Evolutionary conservation across 2,329 filamentous ascomycete species (phyloP), one percentile per base, ranked within the genome.

Genomic region (Colletotrichum scovillei): DNA sequence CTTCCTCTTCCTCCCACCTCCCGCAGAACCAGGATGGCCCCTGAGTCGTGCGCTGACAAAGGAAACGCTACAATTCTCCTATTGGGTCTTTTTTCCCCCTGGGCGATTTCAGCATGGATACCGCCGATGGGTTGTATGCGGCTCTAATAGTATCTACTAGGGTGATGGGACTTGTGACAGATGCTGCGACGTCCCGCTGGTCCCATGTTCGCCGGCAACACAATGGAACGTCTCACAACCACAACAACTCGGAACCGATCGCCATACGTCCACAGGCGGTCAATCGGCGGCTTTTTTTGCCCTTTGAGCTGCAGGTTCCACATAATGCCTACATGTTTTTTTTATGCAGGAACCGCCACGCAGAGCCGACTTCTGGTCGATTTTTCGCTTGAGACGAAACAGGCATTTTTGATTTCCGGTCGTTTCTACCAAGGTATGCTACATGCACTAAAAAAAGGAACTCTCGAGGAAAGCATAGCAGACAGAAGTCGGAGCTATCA

Each of bases 161-260:
- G 28, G 28, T 11, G 28, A 58, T 16, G 53, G 8, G n/a, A 72
- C 28, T 71, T 73, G 67, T 66, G 67, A 73, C 67, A 42, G 67
- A 42, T 63, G 49, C 71, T 70, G 71, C 67, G 67, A 70, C 71
- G 38, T 71, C 55, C 71, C 71, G 46, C 35, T 59, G 66, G 55
- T 56, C 63, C 57, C 57, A 67, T 67, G 63, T 71, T 60, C 16
- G 12, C 32, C 19, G 46, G 62, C 22, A 38, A 26, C 62, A 26
- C 62, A 52, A 19, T 46, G 63, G 46, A 14, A 53, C 57, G 58
- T 56, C 58, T 56, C 58, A 56, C 24, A 32, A 35, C 26, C 28
- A 42, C 12, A 26, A 28, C 28, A 28, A 63, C 64, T 68, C 57
- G 65, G 28, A 63, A 68, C 57, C 12, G 57, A 52, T 52, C 49